Percentiles rank a stretch among this genome's conserved stretches.
Conservation (phyloP, 805 yeast genomes). For the Candida oleophila region DNA sequence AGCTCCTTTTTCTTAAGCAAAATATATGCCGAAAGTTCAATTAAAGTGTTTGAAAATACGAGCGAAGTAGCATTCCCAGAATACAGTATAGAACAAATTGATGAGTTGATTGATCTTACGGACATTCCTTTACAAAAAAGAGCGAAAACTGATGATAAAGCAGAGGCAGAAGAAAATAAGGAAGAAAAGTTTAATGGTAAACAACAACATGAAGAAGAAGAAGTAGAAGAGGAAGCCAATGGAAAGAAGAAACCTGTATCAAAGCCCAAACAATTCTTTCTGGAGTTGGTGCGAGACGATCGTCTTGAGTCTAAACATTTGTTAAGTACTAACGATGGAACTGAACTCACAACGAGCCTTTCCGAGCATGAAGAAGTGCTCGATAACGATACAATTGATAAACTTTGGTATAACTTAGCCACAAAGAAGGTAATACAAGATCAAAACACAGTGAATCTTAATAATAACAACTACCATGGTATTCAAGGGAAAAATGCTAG, state of each 20-base stretch:
- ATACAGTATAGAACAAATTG: conserved; percentile 20
- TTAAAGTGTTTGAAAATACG: conserved; percentile 12
- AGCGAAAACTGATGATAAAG: conserved; percentile 7
- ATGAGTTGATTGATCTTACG: conserved; percentile 22
- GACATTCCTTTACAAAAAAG: conserved; percentile 16
- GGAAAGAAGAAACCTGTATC: not conserved
- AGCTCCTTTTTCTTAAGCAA: conserved; percentile 41
- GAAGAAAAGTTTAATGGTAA: not conserved
- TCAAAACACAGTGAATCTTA: conserved; percentile 1
- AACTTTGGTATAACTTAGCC: conserved; percentile 34
- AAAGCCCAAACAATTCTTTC: not conserved
- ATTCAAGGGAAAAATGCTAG: conserved; percentile 9
- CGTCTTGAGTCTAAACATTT: not conserved
- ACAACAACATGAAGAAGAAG: not conserved
- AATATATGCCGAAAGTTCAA: conserved; percentile 28
- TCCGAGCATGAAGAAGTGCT: conserved; percentile 5
- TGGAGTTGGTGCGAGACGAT: not conserved
- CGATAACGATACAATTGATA: conserved; percentile 31
- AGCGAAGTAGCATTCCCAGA: conserved; percentile 9
- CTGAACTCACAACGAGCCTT: not conserved
- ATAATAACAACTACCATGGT: conserved; percentile 8
- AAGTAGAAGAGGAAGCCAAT: not conserved
- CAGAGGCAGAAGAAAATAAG: conserved; percentile 3
- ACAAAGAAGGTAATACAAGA: conserved; percentile 14
- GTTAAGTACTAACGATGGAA: not conserved